Evolutionary conservation across 495 filamentous ascomycete genomes (phyloP).

Genomic region (Entonaema liquescens): DNA sequence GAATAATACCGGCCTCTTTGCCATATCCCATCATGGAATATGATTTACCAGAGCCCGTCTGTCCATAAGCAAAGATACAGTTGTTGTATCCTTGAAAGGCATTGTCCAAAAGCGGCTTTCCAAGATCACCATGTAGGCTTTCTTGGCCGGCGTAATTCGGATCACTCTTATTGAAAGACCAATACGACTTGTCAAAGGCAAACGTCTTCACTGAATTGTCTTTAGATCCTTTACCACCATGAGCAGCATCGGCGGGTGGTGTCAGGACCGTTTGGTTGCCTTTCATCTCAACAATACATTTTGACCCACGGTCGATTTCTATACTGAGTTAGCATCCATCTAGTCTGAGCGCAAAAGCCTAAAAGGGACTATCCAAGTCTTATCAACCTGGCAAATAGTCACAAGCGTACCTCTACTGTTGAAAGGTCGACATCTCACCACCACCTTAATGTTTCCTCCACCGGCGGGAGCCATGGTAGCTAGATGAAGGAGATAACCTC

Average conservation of each 20-base stretch:
- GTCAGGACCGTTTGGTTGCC: conserved; percentile 86
- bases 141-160: conserved; percentile 90
- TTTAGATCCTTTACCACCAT: conserved; percentile 70
- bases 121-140: conserved; percentile 86
- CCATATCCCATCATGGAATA: conserved; percentile 99
- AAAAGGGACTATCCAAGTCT: conserved; percentile 4
- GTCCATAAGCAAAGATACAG: conserved; percentile 99
- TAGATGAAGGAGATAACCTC: conserved; percentile 38
- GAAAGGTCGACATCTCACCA: conserved; percentile 93
- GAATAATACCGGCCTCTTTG: conserved; percentile 94
- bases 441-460: conserved; percentile 99
- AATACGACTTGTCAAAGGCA: conserved; percentile 96
- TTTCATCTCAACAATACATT: conserved; percentile 99
- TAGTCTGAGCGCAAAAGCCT: conserved; percentile 1
- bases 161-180: conserved; percentile 90
- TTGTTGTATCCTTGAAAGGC: conserved; percentile 99
- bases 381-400: conserved; percentile 9
- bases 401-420: conserved; percentile 82
- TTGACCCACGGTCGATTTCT: conserved; percentile 91
- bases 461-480: conserved; percentile 74
- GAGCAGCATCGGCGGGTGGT: conserved; percentile 69
- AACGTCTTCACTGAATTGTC: conserved; percentile 84
- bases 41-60: conserved; percentile 97
- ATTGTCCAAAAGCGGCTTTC: conserved; percentile 93
- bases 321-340: conserved; percentile 34